Evolutionary conservation across 2,329 filamentous ascomycete genomes (phyloP).

Genomic region (Pseudocercospora pini-densiflorae): DNA sequence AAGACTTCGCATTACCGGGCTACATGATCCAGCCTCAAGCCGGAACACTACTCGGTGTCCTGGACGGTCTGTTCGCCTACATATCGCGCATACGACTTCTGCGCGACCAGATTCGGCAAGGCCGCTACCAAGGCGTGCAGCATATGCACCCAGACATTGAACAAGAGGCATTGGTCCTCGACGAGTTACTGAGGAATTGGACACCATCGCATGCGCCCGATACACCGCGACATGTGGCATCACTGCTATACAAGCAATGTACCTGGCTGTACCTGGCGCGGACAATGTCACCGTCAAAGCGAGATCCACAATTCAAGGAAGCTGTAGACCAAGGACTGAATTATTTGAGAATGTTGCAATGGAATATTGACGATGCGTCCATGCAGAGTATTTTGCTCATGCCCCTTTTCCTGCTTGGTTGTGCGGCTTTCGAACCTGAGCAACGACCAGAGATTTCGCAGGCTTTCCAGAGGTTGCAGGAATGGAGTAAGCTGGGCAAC

Average conservation of each 20-base stretch:
- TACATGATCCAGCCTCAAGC: slow-evolving; percentile 61
- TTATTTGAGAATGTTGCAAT: slow-evolving; percentile 59
- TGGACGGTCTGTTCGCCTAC: slow-evolving; percentile 79
- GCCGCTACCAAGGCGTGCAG: slow-evolving; percentile 65
- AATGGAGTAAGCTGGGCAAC: slow-evolving; percentile 62
- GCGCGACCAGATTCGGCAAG: slow-evolving; percentile 72
- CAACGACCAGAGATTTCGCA: slow-evolving; percentile 61
- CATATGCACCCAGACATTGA: slow-evolving; percentile 74
- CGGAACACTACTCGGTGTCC: slow-evolving; percentile 73
- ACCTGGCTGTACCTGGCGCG: slow-evolving; percentile 68
- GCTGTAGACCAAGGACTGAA: slow-evolving; percentile 63
- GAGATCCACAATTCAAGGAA: slow-evolving; percentile 58
- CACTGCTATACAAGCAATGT: slow-evolving; percentile 65
- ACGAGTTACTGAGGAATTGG: slow-evolving; percentile 76
- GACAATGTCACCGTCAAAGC: slow-evolving; percentile 60
- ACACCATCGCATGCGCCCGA: slow-evolving; percentile 61
- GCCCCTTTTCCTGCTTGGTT: slow-evolving; percentile 65
- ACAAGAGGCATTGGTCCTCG: slow-evolving; percentile 74
- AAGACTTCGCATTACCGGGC: slow-evolving; percentile 58
- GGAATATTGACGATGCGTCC: slow-evolving; percentile 41
- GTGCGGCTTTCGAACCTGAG: slow-evolving; percentile 60
- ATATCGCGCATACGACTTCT: slow-evolving; percentile 80
- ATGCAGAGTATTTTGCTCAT: slow-evolving; percentile 65
- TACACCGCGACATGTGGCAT: slow-evolving; percentile 59
- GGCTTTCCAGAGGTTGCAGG: slow-evolving; percentile 59